Percentiles rank a stretch among this genome's conserved stretches.
Conservation (phyloP, 805 yeast genomes). For the Suhomyces kilbournensis region DNA sequence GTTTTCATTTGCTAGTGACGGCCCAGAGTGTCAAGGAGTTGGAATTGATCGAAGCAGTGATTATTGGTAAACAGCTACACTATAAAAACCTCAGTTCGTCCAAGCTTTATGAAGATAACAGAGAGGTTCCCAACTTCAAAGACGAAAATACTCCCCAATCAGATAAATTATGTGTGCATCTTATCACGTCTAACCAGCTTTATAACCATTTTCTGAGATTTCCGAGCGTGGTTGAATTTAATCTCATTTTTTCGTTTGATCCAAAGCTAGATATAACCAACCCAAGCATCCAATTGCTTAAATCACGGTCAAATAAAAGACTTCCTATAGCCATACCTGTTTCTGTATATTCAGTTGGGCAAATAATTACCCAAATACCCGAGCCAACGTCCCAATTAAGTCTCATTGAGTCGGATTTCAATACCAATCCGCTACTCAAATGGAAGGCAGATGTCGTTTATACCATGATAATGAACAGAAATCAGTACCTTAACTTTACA, state of each 20-base stretch:
- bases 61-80: conserved; percentile 67
- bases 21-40: conserved; percentile 65
- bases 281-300: conserved; percentile 36
- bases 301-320: conserved; percentile 15
- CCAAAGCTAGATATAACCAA: conserved; percentile 26
- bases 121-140: conserved; percentile 11
- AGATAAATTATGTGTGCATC: conserved; percentile 15
- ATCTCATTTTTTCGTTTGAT: conserved; percentile 38
- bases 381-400: conserved; percentile 17
- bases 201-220: conserved; percentile 28
- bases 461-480: conserved; percentile 28
- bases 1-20: conserved; percentile 39
- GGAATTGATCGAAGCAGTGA: conserved; percentile 73
- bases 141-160: conserved; percentile 1
- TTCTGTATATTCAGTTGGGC: conserved; percentile 34
- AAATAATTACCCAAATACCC: conserved; percentile 20
- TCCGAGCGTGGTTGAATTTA: conserved; percentile 18
- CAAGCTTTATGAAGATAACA: conserved; percentile 47
- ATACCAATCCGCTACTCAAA: conserved; percentile 18
- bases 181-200: conserved; percentile 32
- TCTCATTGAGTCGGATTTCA: conserved; percentile 13
- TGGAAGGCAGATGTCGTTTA: conserved; percentile 34
- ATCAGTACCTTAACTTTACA: conserved; percentile 15
- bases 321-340: conserved; percentile 37
- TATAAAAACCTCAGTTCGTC: conserved; percentile 69